Percentiles rank a stretch among this genome's conserved stretches.
These are phyloP conservation scores for Capsicum chinense DNA, from an alignment of 257 asterid species.

Conservation along the genomic window DNA sequence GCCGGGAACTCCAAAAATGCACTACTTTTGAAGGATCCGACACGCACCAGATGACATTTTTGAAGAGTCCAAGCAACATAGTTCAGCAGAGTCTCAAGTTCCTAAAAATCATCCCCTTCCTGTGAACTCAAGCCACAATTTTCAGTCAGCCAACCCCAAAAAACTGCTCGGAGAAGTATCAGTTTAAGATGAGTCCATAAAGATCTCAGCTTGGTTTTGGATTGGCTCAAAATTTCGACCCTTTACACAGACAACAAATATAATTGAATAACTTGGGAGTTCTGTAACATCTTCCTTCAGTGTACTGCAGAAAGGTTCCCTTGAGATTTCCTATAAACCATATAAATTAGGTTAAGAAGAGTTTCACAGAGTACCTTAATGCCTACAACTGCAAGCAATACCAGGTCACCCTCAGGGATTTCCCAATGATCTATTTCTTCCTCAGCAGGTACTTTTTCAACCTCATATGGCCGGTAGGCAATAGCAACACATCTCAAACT, in stretches of 20 bases:
- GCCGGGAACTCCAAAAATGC: too few relatives aligned
- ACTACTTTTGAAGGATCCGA: too few relatives aligned
- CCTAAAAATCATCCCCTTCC: not conserved
- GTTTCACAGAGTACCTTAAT: constrained; percentile 62
- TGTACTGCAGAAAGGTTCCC: not conserved
- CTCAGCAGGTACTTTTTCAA: constrained; percentile 67
- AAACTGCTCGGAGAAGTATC: not conserved
- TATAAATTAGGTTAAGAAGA: not conserved
- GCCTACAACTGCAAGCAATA: constrained; percentile 87
- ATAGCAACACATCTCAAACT: constrained; percentile 96
- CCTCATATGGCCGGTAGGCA: constrained; percentile 60
- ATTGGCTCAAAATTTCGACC: not conserved
- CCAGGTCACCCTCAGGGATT: constrained; percentile 80
- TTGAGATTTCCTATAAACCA: not conserved
- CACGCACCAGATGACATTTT: too few relatives aligned
- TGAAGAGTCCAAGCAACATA: too few relatives aligned
- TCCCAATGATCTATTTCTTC: constrained; percentile 80
- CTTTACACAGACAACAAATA: not conserved
- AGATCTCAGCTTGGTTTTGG: not conserved
- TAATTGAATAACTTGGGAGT: not conserved
- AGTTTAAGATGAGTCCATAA: not conserved
- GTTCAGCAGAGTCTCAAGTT: not conserved
- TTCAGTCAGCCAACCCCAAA: not conserved
- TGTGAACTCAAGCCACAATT: not conserved
- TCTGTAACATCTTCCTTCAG: not conserved